phyloP scores from a whole-genome alignment of 768 basidiomycete genomes.

The Naganishia antarctica region DNA sequence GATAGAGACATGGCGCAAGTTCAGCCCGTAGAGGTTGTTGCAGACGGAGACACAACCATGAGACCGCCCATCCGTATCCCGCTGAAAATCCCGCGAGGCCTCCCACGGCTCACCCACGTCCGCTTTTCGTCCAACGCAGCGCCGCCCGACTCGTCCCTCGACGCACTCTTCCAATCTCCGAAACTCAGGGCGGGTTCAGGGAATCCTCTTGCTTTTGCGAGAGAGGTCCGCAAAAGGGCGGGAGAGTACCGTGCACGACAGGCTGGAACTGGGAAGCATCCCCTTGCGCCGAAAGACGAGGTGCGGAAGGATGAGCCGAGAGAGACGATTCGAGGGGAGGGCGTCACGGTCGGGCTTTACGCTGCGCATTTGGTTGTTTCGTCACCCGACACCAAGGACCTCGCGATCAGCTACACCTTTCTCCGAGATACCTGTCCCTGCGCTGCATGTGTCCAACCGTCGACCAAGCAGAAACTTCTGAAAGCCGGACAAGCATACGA shows the following conservation, averaged over 20 bases:
- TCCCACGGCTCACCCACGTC: not conserved
- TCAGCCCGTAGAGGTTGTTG: too few species aligned
- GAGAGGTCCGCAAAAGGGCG: constrained; percentile 3
- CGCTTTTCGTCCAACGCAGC: not conserved
- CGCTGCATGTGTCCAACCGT: constrained; percentile 66
- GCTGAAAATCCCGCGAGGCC: too few species aligned
- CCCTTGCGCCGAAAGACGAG: not conserved
- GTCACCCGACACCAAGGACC: not conserved
- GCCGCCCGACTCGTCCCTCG: not conserved
- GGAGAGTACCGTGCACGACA: constrained; percentile 1
- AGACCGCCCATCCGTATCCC: not conserved
- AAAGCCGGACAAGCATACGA: constrained; percentile 36
- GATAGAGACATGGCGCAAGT: not conserved
- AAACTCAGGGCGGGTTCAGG: not conserved
- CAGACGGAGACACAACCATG: too few species aligned
- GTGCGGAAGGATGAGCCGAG: not conserved
- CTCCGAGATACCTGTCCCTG: constrained; percentile 81
- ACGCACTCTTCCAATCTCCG: constrained; percentile 15
- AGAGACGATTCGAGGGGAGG: not conserved
- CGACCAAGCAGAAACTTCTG: constrained; percentile 71
- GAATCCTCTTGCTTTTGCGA: not conserved
- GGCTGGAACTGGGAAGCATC: not conserved
- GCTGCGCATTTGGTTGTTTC: not conserved
- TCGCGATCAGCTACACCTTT: constrained; percentile 53
- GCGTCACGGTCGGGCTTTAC: not conserved